Base-by-base conservation (phyloP, 2,329 filamentous ascomycete genomes). In the Penicillium sp. region DNA sequence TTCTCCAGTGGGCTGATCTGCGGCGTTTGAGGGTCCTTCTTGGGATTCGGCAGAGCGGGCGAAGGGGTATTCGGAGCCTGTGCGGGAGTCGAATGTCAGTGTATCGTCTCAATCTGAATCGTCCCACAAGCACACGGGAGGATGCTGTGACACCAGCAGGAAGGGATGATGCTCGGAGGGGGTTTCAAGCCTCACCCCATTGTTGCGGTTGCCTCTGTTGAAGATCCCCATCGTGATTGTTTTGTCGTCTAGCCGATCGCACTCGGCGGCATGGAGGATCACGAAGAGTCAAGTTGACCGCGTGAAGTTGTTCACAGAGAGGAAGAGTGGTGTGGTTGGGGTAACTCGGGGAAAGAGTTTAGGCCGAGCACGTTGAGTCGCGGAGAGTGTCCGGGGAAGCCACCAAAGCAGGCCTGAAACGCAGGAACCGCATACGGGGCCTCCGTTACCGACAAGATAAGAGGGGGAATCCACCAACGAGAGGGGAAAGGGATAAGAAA, bases 1-100 rank as follows among this genome's bases (percentile, higher is more conserved):
- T 92, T 87, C 76, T 88, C 85, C 33, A 88, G 73, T 43, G 84
- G 83, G 46, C 84, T 87, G 54, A 81, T 78, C 63, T 81, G 78
- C 33, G 80, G 81, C 64, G 81, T 79, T 71, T 83, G 81, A 58
- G 80, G 77, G 65, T 88, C 85, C 69, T 85, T 87, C 77, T 87
- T 88, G 56, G 79, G 70, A 37, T 83, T 78, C 44, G 77, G 71
- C 61, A 75, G 72, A 64, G 74, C 76, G 55, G 77, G 70, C 43
- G 77, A 73, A 67, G 81, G 78, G 67, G 74, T 79, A 59, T 77
- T 72, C 54, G 81, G 75, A 65, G 75, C 77, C 81, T 84, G 67
- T 44, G 54, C 52, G 25, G 14, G 39, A 62, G 43, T 43, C 16
- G 48, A 35, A 14, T 19, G 61, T 71, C 55, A 70, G 66, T 59